Base-by-base conservation (phyloP, 305 asterid genomes). In the Fraxinus ornus region DNA sequence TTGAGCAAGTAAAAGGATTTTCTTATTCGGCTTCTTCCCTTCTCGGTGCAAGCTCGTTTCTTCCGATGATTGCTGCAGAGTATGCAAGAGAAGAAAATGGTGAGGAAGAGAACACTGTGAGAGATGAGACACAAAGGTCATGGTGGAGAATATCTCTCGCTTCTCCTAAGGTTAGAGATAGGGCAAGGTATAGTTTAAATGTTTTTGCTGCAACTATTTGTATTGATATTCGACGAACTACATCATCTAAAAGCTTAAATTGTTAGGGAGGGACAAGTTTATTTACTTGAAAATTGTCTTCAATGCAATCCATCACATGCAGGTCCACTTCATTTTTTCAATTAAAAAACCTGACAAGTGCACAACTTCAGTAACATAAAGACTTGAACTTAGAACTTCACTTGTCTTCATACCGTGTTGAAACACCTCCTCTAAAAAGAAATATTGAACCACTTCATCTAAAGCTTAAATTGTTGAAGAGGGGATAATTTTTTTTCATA, bases 1-100 rank as follows among this genome's bases (percentile, higher is more conserved):
- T 95, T 85, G 98, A 95, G 86, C 99, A 95, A 92, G 97, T 95
- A 39, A 95, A 95, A 86, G 98, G 99, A 76, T 95, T 88, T 85
- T 90, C 98, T 74, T 95, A 94, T 88, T 90, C 97, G 39, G 96
- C 92, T 81, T 88, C 91, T 90, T 89, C 94, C 6, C 97, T 95
- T 81, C 94, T 95, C 84, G 99, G 99, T 60, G 90, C 90, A 84
- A 91, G 83, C 87, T 88, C 93, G 39, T 83, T 85, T 87, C 94
- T 88, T 85, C 93, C 98, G 2, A 84, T 84, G 91, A 81, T 80
- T 74, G 83, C 89, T 86, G 83, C 88, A 44, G 91, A 89, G 77
- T 91, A 86, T 78, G 81, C 75, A 78, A 76, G 83, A 52, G 91
- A 84, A 83, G 91, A 90, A 79, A 81, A 78, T 81, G 85, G 52